Base-by-base conservation (phyloP, 495 filamentous ascomycete species). In the Saxophila tyrrhenica region DNA sequence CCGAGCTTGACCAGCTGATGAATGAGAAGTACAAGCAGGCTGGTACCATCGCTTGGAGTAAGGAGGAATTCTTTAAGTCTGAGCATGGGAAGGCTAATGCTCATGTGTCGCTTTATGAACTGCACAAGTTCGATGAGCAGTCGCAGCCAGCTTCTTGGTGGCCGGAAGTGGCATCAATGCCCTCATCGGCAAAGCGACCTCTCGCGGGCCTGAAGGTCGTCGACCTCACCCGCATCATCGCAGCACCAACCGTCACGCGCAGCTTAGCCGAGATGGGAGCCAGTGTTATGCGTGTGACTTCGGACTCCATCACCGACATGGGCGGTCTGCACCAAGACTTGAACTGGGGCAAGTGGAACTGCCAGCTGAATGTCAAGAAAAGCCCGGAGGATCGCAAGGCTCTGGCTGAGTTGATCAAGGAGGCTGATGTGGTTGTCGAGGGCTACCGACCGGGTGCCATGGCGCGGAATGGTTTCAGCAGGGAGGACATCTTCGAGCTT, bases 171-270 rank as follows among this genome's bases (percentile, higher is more conserved):
- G 32, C 17, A 3, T 50, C 57, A 2, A 58, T 66, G 17, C 49
- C 73, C 68, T 59, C 73, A 0, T 66, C 65, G 24, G 51, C 70
- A 1, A 54, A 53, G 19, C 62, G 73, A 24, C 78, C 79, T 0
- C 62, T 85, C 15, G 76, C 75, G 0, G 78, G 78, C 0, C 64
- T 83, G 39, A 84, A 81, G 62, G 71, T 83, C 2, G 62, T 84
- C 17, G 80, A 82, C 47, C 65, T 82, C 39, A 77, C 78, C 1
- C 66, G 80, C 21, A 74, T 82, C n/a, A 82, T 83, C 51, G 79
- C 80, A 13, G 79, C 75, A 0, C 80, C 80, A 0, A 66, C 72
- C 2, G 71, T 83, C 23, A 73, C 73, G 1, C 63, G 70, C 13
- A 73, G 72, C 5, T 68, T 82, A 1, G 80, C 80, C 0, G 67